Evolutionary conservation across 169 alveolate genomes (phyloP).

Genomic region (Cyclospora cayetanensis): DNA sequence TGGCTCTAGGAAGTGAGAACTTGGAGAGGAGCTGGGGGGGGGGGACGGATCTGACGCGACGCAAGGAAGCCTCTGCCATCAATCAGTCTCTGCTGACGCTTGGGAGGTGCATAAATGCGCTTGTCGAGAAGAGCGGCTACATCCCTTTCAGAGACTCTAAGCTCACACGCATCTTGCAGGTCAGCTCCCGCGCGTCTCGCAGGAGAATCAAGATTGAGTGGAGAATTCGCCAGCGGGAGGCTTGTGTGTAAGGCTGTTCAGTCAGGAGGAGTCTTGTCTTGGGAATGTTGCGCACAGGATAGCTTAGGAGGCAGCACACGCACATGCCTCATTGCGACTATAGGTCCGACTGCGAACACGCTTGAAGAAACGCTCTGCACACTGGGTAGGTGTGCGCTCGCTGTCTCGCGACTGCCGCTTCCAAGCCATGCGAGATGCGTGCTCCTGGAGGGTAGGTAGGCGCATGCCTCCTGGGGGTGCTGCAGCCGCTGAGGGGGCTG

Average conservation of each 20-base stretch:
- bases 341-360: conserved; percentile 93
- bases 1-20: conserved; percentile 48
- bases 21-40: conserved; percentile 39
- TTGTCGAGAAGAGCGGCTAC: conserved; percentile 84
- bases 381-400: conserved; percentile 69
- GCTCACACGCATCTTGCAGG: conserved; percentile 88
- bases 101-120: conserved; percentile 90
- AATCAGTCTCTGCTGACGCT: conserved; percentile 86
- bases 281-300: conserved; percentile 79
- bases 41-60: conserved; percentile 85
- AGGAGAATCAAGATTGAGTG: background rate
- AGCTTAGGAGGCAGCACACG: conserved; percentile 92
- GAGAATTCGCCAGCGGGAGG: too few species aligned
- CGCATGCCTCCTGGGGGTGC: background rate
- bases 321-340: conserved; percentile 93
- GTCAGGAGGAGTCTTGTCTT: too few species aligned
- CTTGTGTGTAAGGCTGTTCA: too few species aligned
- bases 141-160: conserved; percentile 95
- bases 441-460: background rate
- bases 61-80: conserved; percentile 89
- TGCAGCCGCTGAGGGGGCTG: background rate
- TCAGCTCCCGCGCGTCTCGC: background rate
- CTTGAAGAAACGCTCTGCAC: conserved; percentile 93
- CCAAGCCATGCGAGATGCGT: background rate
- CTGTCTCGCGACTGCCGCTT: background rate